Conservation (phyloP, 495 filamentous ascomycete genomes). For the Viridothelium virens region DNA sequence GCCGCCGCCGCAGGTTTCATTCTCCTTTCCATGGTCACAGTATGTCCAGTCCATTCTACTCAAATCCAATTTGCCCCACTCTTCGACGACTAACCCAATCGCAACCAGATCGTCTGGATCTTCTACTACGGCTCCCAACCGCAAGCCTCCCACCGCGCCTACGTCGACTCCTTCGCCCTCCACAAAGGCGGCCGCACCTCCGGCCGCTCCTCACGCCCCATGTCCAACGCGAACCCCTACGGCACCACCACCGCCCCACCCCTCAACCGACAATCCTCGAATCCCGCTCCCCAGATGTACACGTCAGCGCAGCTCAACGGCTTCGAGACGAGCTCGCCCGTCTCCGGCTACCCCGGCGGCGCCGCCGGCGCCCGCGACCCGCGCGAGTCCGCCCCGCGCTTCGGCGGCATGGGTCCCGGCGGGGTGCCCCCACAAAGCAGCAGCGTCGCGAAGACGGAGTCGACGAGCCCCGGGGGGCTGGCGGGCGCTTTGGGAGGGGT, state of each 20-base stretch:
- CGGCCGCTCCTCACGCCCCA: constrained; percentile 51
- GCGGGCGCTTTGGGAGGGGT: not conserved
- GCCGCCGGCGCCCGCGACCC: constrained; percentile 42
- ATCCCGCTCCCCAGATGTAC: constrained; percentile 86
- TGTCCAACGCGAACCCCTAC: constrained; percentile 55
- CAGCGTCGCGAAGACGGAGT: not conserved
- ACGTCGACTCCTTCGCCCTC: constrained; percentile 91
- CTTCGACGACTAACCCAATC: constrained; percentile 7
- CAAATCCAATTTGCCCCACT: not conserved
- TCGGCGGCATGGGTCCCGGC: constrained; percentile 33
- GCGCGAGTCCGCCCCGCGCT: constrained; percentile 38
- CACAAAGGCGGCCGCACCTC: constrained; percentile 67
- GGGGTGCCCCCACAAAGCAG: not conserved
- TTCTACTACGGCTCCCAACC: constrained; percentile 96
- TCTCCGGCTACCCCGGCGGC: constrained; percentile 67
- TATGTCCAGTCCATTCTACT: constrained; percentile 40
- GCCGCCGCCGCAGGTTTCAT: constrained; percentile 91
- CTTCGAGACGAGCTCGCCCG: constrained; percentile 91
- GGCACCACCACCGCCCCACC: constrained; percentile 55
- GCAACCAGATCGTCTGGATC: constrained; percentile 85
- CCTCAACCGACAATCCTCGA: constrained; percentile 41
- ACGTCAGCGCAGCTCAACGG: constrained; percentile 89
- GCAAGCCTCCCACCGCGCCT: constrained; percentile 76
- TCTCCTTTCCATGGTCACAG: constrained; percentile 87
- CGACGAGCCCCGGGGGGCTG: not conserved